Percentiles rank a stretch among this genome's conserved stretches.
phyloP scores from a whole-genome alignment of 305 asterid genomes.

The Vinca major region DNA sequence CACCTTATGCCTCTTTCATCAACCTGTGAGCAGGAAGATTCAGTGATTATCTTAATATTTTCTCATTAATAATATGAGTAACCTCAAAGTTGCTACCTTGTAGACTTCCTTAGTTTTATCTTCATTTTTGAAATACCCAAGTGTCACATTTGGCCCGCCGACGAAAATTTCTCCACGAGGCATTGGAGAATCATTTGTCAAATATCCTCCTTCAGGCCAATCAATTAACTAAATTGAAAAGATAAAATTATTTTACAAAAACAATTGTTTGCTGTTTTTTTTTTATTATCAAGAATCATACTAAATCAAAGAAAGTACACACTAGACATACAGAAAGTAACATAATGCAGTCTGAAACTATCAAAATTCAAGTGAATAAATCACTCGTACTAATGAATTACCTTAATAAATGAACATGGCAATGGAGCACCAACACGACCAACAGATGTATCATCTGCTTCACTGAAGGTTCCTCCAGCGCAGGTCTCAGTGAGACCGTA shows the following conservation, averaged over 20 bases:
- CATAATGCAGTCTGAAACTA: not conserved
- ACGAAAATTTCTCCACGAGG: slow-evolving; percentile 89
- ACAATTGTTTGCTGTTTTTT: not conserved
- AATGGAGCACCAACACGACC: slow-evolving; percentile 95
- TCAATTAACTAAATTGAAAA: slow-evolving; percentile 59
- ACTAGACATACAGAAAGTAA: not conserved
- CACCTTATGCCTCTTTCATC: slow-evolving; percentile 83
- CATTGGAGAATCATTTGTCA: slow-evolving; percentile 62
- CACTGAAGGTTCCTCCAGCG: slow-evolving; percentile 96
- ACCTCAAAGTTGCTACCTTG: slow-evolving; percentile 43
- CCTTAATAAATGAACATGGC: slow-evolving; percentile 89
- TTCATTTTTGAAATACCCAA: slow-evolving; percentile 84
- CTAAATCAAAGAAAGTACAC: not conserved
- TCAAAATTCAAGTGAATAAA: slow-evolving; percentile 5
- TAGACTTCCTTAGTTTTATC: slow-evolving; percentile 83
- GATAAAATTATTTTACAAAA: slow-evolving; percentile 1
- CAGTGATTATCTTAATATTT: not conserved
- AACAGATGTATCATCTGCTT: slow-evolving; percentile 87
- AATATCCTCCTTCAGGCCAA: slow-evolving; percentile 94
- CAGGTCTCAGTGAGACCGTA: slow-evolving; percentile 98
- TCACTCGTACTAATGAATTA: slow-evolving; percentile 18
- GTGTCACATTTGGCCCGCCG: slow-evolving; percentile 91
- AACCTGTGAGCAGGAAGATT: slow-evolving; percentile 34
- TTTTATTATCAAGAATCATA: not conserved
- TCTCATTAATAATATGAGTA: not conserved